Conservation (phyloP, 1,139 yeast genomes). For the Suhomyces chickasaworum region DNA sequence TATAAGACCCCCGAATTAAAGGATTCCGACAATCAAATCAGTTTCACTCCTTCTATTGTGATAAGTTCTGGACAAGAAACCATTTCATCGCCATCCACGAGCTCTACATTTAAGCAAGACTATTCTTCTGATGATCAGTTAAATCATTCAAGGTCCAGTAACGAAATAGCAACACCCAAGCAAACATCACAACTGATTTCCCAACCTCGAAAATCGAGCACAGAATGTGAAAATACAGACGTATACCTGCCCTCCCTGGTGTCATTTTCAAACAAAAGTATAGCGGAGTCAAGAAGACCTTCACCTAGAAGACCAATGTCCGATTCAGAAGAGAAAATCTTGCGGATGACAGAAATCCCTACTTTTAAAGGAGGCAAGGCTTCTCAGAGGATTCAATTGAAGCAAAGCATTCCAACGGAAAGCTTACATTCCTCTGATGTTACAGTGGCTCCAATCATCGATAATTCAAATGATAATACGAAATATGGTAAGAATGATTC, state of each 20-base stretch:
- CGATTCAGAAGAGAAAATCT: constrained; percentile 32
- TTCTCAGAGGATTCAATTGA: neutral
- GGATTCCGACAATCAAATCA: neutral
- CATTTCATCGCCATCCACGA: constrained; percentile 23
- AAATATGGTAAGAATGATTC: neutral
- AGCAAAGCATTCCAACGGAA: neutral
- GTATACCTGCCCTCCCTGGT: neutral
- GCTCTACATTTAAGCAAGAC: constrained; percentile 24
- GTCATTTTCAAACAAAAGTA: neutral
- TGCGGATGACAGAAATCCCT: constrained; percentile 35
- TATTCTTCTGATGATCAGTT: constrained; percentile 16
- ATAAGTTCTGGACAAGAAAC: constrained; percentile 23
- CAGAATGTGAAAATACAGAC: neutral
- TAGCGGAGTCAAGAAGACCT: constrained; percentile 11
- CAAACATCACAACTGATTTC: neutral
- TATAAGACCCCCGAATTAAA: neutral
- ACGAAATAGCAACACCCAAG: neutral
- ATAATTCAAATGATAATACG: neutral
- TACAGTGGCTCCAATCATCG: neutral
- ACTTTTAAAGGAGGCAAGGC: constrained; percentile 18
- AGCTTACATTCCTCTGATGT: neutral
- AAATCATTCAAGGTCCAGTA: constrained; percentile 1
- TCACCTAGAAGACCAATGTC: constrained; percentile 33
- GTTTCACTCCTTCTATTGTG: constrained; percentile 26
- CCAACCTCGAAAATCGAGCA: neutral